Evolutionary conservation across 768 basidiomycete species (phyloP), one percentile per base, ranked within the genome.

Genomic region (Boletales sp.): DNA sequence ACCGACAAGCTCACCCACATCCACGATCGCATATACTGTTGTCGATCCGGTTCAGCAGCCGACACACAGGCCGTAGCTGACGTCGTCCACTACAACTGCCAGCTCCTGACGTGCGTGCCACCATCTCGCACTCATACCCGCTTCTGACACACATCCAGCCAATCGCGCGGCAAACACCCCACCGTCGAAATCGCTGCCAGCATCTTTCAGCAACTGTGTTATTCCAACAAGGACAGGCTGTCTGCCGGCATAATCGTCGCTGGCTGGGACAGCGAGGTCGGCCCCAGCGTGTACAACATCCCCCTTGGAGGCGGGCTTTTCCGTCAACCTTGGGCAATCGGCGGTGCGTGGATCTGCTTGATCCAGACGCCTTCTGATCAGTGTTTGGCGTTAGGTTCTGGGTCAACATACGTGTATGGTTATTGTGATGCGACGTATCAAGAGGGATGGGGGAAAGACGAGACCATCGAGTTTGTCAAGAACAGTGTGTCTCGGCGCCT

Each of bases 1-100:
- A 99, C 95, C 38, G 95, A 99, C 79, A 99, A 99, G 74, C 80
- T 97, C 53, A 96, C 94, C 2, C 82, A 90, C 66, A 79, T 99
- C 58, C 94, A 97, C 69, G 96, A 99, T 72, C 91, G 93, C 58
- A 90, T 98, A 70, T 99, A 98, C 71, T 99, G 96, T 69, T 99
- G 96, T 81, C 88, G 96, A 52, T 96, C 93, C 38, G 96, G 96
- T 44, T 96, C 94, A 58, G 91, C 95, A 41, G 95, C 95, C 19
- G 95, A 99, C 68, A 99, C 96, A 3, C 96, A 96, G 70, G 93
- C 94, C 44, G 77, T 99, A 30, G 95, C 96, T 48, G 96, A 99
- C 66, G 74, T 83, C 12, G 90, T 95, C 11, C 90, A 94, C 64
- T 84, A 87, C 65, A 74, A 84, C 54, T 79, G 91, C 31, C 92